Conservation (phyloP, 805 yeast species). For the Kodamaea jinghongensis region DNA sequence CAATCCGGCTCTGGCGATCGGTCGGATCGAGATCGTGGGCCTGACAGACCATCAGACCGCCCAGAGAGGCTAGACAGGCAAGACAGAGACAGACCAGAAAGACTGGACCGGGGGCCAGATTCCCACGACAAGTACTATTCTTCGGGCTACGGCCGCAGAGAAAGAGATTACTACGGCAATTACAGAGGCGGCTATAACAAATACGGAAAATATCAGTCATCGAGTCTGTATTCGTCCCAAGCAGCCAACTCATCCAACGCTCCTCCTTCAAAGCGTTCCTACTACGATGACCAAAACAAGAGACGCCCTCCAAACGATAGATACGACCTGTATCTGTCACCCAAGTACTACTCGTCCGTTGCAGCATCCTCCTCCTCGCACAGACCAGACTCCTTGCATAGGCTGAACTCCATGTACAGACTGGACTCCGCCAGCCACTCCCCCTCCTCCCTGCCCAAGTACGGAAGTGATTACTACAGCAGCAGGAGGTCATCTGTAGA, state of each 20-base stretch:
- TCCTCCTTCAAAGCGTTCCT: conserved; percentile 1
- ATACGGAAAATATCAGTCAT: conserved; percentile 13
- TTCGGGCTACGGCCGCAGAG: conserved; percentile 9
- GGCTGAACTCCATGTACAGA: too few relatives aligned
- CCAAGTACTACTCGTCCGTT: conserved; percentile 10
- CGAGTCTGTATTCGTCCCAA: conserved; percentile 2
- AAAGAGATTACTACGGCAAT: conserved; percentile 15
- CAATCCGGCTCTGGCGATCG: background rate
- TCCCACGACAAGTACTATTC: conserved; percentile 1
- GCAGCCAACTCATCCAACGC: conserved; percentile 1
- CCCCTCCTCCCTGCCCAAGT: background rate
- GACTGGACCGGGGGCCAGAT: background rate
- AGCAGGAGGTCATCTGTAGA: conserved; percentile 1
- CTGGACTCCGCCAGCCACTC: too few relatives aligned
- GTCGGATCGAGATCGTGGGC: background rate
- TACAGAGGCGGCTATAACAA: conserved; percentile 13
- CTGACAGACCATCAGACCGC: background rate
- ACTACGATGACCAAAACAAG: conserved; percentile 9
- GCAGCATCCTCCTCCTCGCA: background rate
- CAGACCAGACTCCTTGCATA: background rate
- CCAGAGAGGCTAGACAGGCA: background rate
- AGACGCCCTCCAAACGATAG: conserved; percentile 17
- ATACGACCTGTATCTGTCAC: conserved; percentile 19
- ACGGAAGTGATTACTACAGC: conserved; percentile 1
- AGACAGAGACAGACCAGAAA: background rate